Base-by-base conservation (phyloP, 1,284 basidiomycete genomes). In the Leucocoprinus gongylophorus region DNA sequence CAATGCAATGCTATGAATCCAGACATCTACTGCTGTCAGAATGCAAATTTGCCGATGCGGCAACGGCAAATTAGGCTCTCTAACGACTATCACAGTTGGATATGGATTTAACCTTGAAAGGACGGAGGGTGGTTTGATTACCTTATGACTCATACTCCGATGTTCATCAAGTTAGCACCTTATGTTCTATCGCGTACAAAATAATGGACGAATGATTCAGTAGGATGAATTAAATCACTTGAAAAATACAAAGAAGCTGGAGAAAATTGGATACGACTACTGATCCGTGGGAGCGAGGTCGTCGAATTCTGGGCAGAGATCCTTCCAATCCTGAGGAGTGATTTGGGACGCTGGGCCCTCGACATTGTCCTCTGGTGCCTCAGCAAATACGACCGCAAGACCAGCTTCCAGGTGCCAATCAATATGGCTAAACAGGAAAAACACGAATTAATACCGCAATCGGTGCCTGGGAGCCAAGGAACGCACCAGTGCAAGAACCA, bases 401-500 rank as follows among this genome's bases (percentile, higher is more conserved):
- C 58, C 57, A 39, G 52, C 56, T 30, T 55, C 54, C 21, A 57
- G 50, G 49, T 58, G 57, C 54, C 52, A 58, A 37, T 58, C 57
- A n/a, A 58, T 45, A 5, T 44, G 26, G 28, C 46, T 50, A 28
- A 38, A 23, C n/a, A 17, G 18, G 15, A 10, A 35, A 13, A 46
- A 37, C 1, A 21, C 2, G 23, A 8, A 17, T 35, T 13, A 44
- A 41, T 39, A 39, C 2, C 29, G 6, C 3, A 10, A 13, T 10
- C 7, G 15, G 9, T 4, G 41, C 4, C 2, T n/a, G 18, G 10
- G 5, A 33, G 35, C 2, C 17, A 41, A 45, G 17, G 10, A 26
- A 46, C 61, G 29, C 32, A 68, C 65, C 68, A 70, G 54, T 70
- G 69, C 51, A 71, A 61, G 64, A 70, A 69, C 70, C 70, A 71